Base-by-base conservation (phyloP, 116 monocot species). In the Iris pallida region DNA sequence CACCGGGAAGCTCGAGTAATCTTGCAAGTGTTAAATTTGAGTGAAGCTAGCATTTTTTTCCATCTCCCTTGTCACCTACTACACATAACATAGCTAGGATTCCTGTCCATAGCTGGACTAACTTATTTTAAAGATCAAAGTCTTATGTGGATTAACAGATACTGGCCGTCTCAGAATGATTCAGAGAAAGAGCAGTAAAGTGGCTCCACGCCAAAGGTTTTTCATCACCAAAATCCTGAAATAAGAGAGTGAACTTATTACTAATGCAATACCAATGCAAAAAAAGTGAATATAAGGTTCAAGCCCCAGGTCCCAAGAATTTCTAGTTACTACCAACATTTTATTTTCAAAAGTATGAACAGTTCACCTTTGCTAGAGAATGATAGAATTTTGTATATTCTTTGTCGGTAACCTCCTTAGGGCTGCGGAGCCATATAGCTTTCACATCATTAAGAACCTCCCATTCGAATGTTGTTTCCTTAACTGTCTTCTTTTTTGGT, bases 381-480 rank as follows among this genome's bases (percentile, higher is more conserved):
- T 81, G 89, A 63, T 96, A 96, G 81, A 96, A 96, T 55, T 92
- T 96, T 46, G 66, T 48, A 72, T 96, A 96, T 42, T 96, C 96
- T 76, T 91, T 91, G 2, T 91, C 95, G 57, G 91, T 79, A 56
- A 95, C 89, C 19, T 95, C 91, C 74, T 95, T 95, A 0, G 91
- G 95, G 77, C 57, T 91, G 15, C 95, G 88, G 15, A 95, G 84
- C 95, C 95, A 95, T 43, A 95, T 88, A 59, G 95, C 95, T 75
- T 95, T 95, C 79, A 95, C 76, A 79, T 95, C 86, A 86, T 95
- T 95, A 45, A 95, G 71, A 58, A 91, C 75, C 65, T 95, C 91
- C 95, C 95, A 95, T 1, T 88, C 88, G 64, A 68, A 79, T 53
- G 79, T 85, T 57, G 77, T 97, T 80, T 97, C 87, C 78, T 96